Percentiles rank a stretch among this genome's conserved stretches.
Conservation (phyloP, 148 eudicot species). For the Fagopyrum tataricum region DNA sequence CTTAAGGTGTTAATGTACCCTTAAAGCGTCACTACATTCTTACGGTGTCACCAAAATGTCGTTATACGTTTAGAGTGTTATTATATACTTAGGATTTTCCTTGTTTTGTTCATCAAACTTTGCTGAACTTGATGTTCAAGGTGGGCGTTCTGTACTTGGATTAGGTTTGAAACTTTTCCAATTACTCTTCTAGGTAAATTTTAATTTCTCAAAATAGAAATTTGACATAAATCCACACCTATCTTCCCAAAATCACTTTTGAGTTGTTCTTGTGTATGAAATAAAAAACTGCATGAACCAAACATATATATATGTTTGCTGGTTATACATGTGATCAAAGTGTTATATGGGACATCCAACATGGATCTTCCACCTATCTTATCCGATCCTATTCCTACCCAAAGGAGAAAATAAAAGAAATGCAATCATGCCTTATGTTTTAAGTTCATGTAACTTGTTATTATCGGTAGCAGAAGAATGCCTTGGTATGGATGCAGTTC, state of each 20-base stretch:
- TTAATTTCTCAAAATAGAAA: not conserved
- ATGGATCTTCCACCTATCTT: not conserved
- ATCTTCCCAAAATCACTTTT: not conserved
- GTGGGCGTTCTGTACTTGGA: not conserved
- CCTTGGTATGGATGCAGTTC: too few relatives aligned
- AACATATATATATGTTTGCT: too few relatives aligned
- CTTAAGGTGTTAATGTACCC: too few relatives aligned
- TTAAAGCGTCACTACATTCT: too few relatives aligned
- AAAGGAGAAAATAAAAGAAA: not conserved
- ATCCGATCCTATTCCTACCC: too few relatives aligned
- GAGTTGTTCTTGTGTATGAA: not conserved
- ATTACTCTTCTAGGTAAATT: not conserved
- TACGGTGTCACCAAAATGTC: too few relatives aligned
- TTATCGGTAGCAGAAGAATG: not conserved
- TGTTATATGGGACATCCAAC: not conserved
- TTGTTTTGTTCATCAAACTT: slow-evolving; percentile 21
- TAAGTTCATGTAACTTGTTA: not conserved
- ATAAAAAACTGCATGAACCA: not conserved
- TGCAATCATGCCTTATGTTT: not conserved
- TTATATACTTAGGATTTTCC: too few relatives aligned
- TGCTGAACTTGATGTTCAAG: not conserved
- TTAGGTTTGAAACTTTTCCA: not conserved
- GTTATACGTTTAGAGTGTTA: too few relatives aligned
- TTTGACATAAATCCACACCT: not conserved
- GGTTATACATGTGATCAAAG: not conserved